Evolutionary conservation across 768 basidiomycete species (phyloP).

Genomic region (Russula dissimulans): DNA sequence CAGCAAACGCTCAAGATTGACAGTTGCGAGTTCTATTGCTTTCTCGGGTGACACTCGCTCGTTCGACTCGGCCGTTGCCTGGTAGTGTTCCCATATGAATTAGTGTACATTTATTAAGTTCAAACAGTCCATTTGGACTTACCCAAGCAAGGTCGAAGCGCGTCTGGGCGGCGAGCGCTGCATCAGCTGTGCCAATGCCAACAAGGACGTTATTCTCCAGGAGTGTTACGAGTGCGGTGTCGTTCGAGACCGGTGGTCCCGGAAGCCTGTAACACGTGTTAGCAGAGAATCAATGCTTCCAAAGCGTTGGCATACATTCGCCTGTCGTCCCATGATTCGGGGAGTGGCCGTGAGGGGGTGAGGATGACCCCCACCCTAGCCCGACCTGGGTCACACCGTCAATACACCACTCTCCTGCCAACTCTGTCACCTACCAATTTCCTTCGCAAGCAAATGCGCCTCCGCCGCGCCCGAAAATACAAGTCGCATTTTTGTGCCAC

Average conservation of each 20-base stretch:
- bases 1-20: conserved; percentile 37
- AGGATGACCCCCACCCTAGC: conserved; percentile 73
- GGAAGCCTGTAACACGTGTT: conserved; percentile 38
- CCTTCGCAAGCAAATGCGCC: conserved; percentile 50
- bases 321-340: conserved; percentile 52
- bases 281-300: not conserved
- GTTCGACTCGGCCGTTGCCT: conserved; percentile 33
- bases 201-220: conserved; percentile 54
- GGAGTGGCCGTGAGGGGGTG: conserved; percentile 52
- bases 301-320: conserved; percentile 41
- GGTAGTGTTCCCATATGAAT: not conserved
- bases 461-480: conserved; percentile 56
- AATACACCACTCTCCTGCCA: not conserved
- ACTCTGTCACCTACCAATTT: conserved; percentile 35
- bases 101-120: not conserved
- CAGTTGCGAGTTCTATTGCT: conserved; percentile 31
- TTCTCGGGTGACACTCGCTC: conserved; percentile 30
- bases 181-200: conserved; percentile 41
- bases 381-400: conserved; percentile 29
- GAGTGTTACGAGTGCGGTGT: conserved; percentile 46
- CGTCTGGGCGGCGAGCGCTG: conserved; percentile 27
- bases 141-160: conserved; percentile 36
- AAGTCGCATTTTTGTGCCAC: conserved; percentile 26
- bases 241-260: conserved; percentile 51
- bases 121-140: conserved; percentile 9